These are phyloP conservation scores for Otatea glauca DNA, from an alignment of 176 grass and related monocot genomes.

Conservation along the genomic window DNA sequence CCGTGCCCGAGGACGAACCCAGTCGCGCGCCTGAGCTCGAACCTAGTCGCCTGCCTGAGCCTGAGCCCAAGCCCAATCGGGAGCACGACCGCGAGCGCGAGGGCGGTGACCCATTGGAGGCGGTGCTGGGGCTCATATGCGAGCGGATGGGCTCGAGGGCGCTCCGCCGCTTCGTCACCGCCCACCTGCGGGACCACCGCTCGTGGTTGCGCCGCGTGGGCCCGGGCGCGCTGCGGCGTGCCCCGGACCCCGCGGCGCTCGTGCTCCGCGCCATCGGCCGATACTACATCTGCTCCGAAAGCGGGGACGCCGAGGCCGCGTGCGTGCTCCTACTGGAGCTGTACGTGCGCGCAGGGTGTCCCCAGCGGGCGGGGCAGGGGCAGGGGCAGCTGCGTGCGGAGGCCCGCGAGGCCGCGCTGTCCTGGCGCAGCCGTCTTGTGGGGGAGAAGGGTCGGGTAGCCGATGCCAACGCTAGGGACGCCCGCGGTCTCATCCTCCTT, in stretches of 20 bases:
- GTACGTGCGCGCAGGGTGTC: slow-evolving; percentile 61
- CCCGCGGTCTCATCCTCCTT: slow-evolving; percentile 59
- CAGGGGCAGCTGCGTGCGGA: slow-evolving; percentile 28
- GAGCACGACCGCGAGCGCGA: neutral
- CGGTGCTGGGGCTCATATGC: slow-evolving; percentile 41
- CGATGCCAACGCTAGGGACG: slow-evolving; percentile 44
- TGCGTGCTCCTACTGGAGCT: slow-evolving; percentile 66
- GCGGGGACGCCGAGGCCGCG: slow-evolving; percentile 46
- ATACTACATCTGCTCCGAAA: slow-evolving; percentile 56
- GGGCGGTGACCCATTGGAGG: neutral
- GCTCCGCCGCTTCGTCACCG: slow-evolving; percentile 50
- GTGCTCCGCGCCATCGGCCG: slow-evolving; percentile 57
- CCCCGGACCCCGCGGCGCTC: slow-evolving; percentile 56
- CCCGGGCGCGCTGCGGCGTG: slow-evolving; percentile 40
- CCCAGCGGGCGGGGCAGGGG: neutral
- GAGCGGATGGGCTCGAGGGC: slow-evolving; percentile 37
- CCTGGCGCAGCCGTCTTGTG: slow-evolving; percentile 59
- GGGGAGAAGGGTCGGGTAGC: slow-evolving; percentile 36
- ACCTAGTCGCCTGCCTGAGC: no score
- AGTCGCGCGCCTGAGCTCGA: neutral
- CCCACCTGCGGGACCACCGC: slow-evolving; percentile 29
- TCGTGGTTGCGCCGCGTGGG: slow-evolving; percentile 50
- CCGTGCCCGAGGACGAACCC: neutral
- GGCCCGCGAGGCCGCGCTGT: slow-evolving; percentile 45
- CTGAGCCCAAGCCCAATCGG: neutral